Conservation (phyloP, 768 basidiomycete genomes). For the Lentinula raphanica region DNA sequence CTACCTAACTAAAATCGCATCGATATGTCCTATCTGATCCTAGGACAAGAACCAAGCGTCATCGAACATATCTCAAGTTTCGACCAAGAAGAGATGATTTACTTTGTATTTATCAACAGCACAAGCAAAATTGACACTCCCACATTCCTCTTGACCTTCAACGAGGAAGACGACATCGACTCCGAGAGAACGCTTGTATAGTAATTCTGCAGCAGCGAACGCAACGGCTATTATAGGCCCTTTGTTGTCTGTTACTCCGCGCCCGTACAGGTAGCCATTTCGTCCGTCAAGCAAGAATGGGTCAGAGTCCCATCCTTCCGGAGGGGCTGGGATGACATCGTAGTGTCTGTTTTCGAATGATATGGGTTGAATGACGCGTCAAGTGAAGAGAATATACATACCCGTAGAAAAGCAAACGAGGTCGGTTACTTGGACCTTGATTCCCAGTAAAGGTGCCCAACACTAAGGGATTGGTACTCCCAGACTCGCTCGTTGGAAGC, state of each 20-base stretch:
- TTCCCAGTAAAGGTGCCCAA: slow-evolving; percentile 81
- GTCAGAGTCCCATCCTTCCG: slow-evolving; percentile 72
- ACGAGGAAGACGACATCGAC: slow-evolving; percentile 87
- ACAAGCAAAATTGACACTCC: slow-evolving; percentile 81
- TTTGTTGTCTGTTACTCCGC: slow-evolving; percentile 92
- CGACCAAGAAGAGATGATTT: neutral
- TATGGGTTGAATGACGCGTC: neutral
- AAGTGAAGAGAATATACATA: slow-evolving; percentile 23
- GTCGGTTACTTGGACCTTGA: slow-evolving; percentile 51
- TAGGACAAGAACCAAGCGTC: slow-evolving; percentile 24
- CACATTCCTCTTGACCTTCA: slow-evolving; percentile 97
- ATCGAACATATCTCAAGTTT: neutral
- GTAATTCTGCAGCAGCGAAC: slow-evolving; percentile 79
- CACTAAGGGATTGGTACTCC: slow-evolving; percentile 77
- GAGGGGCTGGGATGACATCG: slow-evolving; percentile 86
- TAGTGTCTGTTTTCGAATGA: slow-evolving; percentile 64
- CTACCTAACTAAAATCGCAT: slow-evolving; percentile 85
- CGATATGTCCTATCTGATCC: slow-evolving; percentile 80
- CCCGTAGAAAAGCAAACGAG: slow-evolving; percentile 89
- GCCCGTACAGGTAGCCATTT: slow-evolving; percentile 88
- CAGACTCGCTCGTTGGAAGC: slow-evolving; percentile 64
- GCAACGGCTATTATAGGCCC: slow-evolving; percentile 91
- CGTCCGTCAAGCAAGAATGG: slow-evolving; percentile 79
- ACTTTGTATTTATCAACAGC: slow-evolving; percentile 75
- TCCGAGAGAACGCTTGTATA: slow-evolving; percentile 66